phyloP scores from a whole-genome alignment of 2,329 filamentous ascomycete genomes.

The Biscogniauxia marginata region DNA sequence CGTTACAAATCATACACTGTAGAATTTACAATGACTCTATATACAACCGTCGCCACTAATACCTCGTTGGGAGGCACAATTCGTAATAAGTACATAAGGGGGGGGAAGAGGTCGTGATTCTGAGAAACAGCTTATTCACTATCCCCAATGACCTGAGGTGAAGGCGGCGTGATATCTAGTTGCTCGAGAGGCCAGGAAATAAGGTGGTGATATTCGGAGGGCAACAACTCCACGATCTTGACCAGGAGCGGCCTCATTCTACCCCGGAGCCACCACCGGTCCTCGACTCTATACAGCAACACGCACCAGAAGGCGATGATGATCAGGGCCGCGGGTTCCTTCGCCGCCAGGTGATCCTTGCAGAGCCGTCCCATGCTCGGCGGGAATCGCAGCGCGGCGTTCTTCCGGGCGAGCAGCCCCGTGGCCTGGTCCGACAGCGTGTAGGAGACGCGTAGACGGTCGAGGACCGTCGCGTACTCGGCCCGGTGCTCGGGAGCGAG shows the following conservation, averaged over 20 bases:
- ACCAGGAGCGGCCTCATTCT: constrained; percentile 14
- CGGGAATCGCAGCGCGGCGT: constrained; percentile 22
- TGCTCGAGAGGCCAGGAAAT: constrained; percentile 15
- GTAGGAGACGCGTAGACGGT: constrained; percentile 19
- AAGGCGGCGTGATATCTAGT: not conserved
- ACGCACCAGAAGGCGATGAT: constrained; percentile 29
- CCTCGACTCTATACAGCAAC: constrained; percentile 21
- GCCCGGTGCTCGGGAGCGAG: constrained; percentile 4
- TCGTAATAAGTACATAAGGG: too few species aligned
- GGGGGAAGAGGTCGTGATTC: too few species aligned
- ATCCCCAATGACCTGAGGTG: too few species aligned
- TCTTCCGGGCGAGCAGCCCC: constrained; percentile 17
- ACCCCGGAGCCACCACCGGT: constrained; percentile 22
- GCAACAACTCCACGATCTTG: constrained; percentile 17
- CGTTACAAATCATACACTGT: too few species aligned
- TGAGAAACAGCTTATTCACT: too few species aligned
- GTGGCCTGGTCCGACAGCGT: constrained; percentile 22
- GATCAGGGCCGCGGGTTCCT: constrained; percentile 20
- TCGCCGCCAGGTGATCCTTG: constrained; percentile 15
- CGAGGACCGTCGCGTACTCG: constrained; percentile 11
- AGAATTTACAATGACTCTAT: too few species aligned
- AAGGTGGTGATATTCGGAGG: constrained; percentile 9
- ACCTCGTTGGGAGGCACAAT: too few species aligned
- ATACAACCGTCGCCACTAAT: too few species aligned
- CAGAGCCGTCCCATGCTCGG: constrained; percentile 10